These are phyloP conservation scores for Alternaria burnsii DNA, from an alignment of 2,329 filamentous ascomycete species.

Conservation along the genomic window DNA sequence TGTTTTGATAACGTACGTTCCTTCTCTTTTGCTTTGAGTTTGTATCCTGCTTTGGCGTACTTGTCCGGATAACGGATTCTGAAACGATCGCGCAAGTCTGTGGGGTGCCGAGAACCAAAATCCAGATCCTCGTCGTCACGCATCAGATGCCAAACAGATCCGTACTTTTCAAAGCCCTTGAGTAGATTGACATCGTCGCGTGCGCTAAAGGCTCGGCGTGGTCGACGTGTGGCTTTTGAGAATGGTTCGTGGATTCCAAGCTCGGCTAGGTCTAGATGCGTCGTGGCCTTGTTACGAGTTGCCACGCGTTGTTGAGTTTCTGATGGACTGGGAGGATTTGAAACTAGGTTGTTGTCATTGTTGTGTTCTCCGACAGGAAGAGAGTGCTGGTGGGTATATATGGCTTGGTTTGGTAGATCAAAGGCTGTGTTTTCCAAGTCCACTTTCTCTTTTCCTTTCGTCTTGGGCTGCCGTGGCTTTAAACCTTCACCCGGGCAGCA, in stretches of 20 bases:
- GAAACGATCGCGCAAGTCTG: conserved; percentile 69
- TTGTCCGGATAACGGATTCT: conserved; percentile 66
- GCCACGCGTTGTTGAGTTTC: conserved; percentile 18
- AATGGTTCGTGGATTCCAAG: conserved; percentile 62
- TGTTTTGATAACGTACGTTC: conserved; percentile 18
- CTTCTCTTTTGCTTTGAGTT: conserved; percentile 46
- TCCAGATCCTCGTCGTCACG: conserved; percentile 63
- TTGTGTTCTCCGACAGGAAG: neutral
- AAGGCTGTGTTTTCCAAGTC: neutral
- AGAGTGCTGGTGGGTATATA: neutral
- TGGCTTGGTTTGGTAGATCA: neutral
- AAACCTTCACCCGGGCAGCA: conserved; percentile 57
- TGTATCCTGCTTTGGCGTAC: conserved; percentile 61
- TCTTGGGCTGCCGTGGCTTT: conserved; percentile 47
- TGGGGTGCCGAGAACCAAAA: conserved; percentile 60
- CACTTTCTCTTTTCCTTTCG: conserved; percentile 40
- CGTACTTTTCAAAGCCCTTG: conserved; percentile 66
- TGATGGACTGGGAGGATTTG: neutral
- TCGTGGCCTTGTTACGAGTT: conserved; percentile 32
- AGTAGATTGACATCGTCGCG: conserved; percentile 67
- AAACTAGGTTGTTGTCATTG: neutral
- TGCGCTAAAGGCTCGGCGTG: conserved; percentile 64
- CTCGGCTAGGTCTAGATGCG: conserved; percentile 43
- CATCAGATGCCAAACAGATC: conserved; percentile 68
- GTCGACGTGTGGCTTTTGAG: conserved; percentile 60